A percentile compares a stretch with the other conserved stretches of the same genome.
Conservation (phyloP, 371 early-diverging fungal species). For the Mucor racemosus region DNA sequence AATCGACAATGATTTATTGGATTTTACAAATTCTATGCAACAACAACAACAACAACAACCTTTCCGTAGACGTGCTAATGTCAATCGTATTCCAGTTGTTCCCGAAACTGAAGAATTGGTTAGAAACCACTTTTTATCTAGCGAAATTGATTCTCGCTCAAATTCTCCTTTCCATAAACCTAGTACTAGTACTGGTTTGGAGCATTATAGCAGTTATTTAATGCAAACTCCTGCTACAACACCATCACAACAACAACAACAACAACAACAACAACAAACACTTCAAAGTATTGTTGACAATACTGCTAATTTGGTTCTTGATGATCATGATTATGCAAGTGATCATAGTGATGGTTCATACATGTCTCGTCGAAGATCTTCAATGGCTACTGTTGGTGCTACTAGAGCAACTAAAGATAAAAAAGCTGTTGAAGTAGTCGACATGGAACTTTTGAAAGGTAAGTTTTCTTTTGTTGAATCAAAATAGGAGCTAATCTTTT, state of each 20-base stretch:
- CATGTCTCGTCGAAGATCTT: slow-evolving; percentile 26
- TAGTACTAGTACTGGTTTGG: slow-evolving; percentile 15
- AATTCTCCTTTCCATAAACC: slow-evolving; percentile 18
- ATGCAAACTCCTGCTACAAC: slow-evolving; percentile 9
- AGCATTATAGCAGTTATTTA: slow-evolving; percentile 21
- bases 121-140: slow-evolving; percentile 22
- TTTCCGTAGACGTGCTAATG: slow-evolving; percentile 46
- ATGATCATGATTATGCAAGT: slow-evolving; percentile 54
- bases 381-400: slow-evolving; percentile 30
- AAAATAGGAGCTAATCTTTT: no score
- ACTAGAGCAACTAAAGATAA: slow-evolving; percentile 62
- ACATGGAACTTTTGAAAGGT: slow-evolving; percentile 76
- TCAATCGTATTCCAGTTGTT: slow-evolving; percentile 57
- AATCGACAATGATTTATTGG: slow-evolving; percentile 29
- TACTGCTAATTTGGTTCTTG: slow-evolving; percentile 26
- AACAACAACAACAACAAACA: slow-evolving; percentile 1
- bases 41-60: slow-evolving; percentile 24
- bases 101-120: slow-evolving; percentile 55
- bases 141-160: slow-evolving; percentile 3
- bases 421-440: slow-evolving; percentile 73
- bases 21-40: slow-evolving; percentile 36
- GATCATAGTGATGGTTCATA: slow-evolving; percentile 61
- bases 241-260: not conserved
- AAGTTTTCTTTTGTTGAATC: not conserved
- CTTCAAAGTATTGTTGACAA: slow-evolving; percentile 22